These are phyloP conservation scores for Daldinia bambusicola DNA, from an alignment of 495 filamentous ascomycete genomes.

Conservation along the genomic window DNA sequence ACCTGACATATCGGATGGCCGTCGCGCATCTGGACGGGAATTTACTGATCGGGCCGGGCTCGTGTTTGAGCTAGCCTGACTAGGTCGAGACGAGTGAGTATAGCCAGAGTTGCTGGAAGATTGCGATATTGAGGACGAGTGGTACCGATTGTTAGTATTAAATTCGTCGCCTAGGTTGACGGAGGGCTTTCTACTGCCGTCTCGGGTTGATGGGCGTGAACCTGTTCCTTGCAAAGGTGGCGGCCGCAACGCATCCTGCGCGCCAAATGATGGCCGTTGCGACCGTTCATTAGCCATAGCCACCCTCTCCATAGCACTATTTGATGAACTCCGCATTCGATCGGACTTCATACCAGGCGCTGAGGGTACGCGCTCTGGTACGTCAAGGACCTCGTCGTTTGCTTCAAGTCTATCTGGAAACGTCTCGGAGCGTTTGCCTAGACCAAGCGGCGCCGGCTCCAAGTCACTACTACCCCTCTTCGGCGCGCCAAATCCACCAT, in stretches of 20 bases:
- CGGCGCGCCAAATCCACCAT: conserved; percentile 60
- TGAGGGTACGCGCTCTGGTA: conserved; percentile 58
- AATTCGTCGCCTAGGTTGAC: conserved; percentile 64
- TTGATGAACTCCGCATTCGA: conserved; percentile 49
- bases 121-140: conserved; percentile 72
- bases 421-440: conserved; percentile 64
- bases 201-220: conserved; percentile 51
- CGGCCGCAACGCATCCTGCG: conserved; percentile 57
- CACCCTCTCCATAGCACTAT: conserved; percentile 30
- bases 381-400: conserved; percentile 49
- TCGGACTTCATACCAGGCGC: conserved; percentile 55
- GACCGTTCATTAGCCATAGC: conserved; percentile 44
- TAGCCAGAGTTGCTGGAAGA: conserved; percentile 74
- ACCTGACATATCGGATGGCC: conserved; percentile 51
- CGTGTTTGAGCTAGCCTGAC: conserved; percentile 77
- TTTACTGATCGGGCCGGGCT: conserved; percentile 65
- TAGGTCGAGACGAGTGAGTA: conserved; percentile 62
- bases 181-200: conserved; percentile 38
- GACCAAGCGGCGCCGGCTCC: conserved; percentile 50
- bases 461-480: conserved; percentile 46
- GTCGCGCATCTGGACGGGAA: conserved; percentile 50
- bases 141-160: conserved; percentile 65
- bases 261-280: conserved; percentile 59
- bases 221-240: conserved; percentile 61
- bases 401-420: conserved; percentile 66